Evolutionary conservation across 148 eudicot genomes (phyloP).

Genomic region (Rhododendron williamsianum): DNA sequence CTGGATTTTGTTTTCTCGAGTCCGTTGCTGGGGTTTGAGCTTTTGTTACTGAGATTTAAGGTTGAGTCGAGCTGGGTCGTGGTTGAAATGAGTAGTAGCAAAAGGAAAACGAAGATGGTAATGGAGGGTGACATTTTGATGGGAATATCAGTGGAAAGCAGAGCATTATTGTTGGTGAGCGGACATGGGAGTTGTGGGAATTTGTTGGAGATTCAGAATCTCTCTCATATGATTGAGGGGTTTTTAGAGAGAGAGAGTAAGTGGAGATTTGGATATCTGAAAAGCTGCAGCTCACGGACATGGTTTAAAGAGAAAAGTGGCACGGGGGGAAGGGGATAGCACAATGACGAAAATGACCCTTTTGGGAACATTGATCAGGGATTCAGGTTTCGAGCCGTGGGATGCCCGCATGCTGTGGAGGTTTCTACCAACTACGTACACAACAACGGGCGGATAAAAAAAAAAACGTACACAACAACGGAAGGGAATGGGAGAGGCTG

Average conservation of each 20-base stretch:
- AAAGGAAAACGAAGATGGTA: background rate
- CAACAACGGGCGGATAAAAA: no score
- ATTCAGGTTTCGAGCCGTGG: no score
- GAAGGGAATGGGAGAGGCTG: no score
- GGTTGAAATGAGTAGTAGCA: background rate
- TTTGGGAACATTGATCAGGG: background rate
- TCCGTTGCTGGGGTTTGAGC: background rate
- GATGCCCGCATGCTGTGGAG: no score
- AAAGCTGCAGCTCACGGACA: slow-evolving; percentile 17
- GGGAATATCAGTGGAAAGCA: background rate
- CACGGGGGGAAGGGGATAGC: background rate
- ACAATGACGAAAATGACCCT: background rate
- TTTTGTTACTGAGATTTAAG: background rate
- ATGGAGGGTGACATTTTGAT: background rate
- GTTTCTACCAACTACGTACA: no score
- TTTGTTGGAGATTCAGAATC: background rate
- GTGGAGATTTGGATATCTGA: background rate
- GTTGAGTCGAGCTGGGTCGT: background rate
- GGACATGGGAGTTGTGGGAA: background rate
- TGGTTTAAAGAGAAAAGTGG: background rate
- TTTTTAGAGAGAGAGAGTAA: background rate
- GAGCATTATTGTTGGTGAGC: background rate
- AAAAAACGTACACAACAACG: no score
- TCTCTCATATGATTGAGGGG: background rate
- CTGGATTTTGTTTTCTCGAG: background rate